Evolutionary conservation across 1,284 basidiomycete species (phyloP).

Genomic region (Ganoderma leucocontextum): DNA sequence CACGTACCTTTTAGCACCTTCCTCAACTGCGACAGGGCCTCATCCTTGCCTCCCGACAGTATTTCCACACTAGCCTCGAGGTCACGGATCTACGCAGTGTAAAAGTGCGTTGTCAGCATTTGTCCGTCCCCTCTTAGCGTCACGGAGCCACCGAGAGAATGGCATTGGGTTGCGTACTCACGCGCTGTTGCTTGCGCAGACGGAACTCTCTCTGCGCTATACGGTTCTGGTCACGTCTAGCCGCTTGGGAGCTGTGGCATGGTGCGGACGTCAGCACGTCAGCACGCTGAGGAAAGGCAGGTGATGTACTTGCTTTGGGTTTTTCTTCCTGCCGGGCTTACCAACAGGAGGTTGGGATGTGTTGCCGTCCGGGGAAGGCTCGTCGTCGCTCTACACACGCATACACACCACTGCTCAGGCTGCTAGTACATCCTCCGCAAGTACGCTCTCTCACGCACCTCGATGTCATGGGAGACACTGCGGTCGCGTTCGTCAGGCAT

Average conservation of each 20-base stretch:
- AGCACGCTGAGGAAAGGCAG: conserved; percentile 39
- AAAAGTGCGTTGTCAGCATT: conserved; percentile 19
- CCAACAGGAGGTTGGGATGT: conserved; percentile 48
- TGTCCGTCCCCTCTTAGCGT: not conserved
- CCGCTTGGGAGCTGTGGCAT: conserved; percentile 76
- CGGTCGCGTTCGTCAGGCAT: conserved; percentile 57
- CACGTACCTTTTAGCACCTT: conserved; percentile 78
- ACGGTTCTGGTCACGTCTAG: conserved; percentile 88
- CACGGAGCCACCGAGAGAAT: not conserved
- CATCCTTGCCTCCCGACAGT: conserved; percentile 88
- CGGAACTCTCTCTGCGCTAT: conserved; percentile 94
- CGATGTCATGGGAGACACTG: conserved; percentile 61
- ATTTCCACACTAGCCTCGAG: conserved; percentile 92
- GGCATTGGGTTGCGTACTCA: conserved; percentile 41
- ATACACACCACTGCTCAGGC: conserved; percentile 17
- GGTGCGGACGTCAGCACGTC: conserved; percentile 42
- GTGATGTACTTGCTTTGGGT: conserved; percentile 69
- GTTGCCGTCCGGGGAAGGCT: conserved; percentile 58
- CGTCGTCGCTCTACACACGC: conserved; percentile 62
- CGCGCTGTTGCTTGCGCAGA: conserved; percentile 87
- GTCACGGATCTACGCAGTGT: conserved; percentile 77
- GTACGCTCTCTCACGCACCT: conserved; percentile 41
- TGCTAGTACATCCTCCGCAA: conserved; percentile 10
- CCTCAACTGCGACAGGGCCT: conserved; percentile 82
- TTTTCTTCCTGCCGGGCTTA: conserved; percentile 85